Conservation (phyloP, 225 moss, liverwort and hornwort species). For the Physcomitrellopsis africana region DNA sequence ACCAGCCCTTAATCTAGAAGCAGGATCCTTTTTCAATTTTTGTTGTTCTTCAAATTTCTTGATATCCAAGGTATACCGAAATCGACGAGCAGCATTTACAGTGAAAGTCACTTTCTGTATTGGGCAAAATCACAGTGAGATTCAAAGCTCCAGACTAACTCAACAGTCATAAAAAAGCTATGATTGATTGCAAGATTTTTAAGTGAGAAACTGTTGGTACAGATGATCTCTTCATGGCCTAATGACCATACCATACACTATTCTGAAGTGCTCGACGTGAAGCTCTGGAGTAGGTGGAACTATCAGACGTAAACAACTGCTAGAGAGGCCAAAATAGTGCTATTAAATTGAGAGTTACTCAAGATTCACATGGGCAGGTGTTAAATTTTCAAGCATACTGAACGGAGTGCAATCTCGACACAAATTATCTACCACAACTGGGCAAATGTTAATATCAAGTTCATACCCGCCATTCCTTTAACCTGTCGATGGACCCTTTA, state of each 20-base stretch:
- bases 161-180: neutral
- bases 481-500: conserved; percentile 64
- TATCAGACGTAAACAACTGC: neutral
- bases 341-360: neutral
- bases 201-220: neutral
- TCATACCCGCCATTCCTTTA: conserved; percentile 89
- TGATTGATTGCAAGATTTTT: neutral
- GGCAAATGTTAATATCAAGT: neutral
- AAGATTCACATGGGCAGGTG: neutral
- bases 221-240: no score
- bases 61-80: conserved; percentile 82
- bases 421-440: neutral
- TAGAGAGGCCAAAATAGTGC: no score
- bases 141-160: neutral
- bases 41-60: conserved; percentile 54
- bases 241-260: no score
- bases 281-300: no score
- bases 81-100: conserved; percentile 87
- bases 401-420: neutral
- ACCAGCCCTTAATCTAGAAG: conserved; percentile 55
- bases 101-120: conserved; percentile 90
- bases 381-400: neutral
- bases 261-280: no score
- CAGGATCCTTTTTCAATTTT: conserved; percentile 42
- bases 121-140: neutral